phyloP scores from a whole-genome alignment of 305 asterid genomes.

The Salvia sclarea region DNA sequence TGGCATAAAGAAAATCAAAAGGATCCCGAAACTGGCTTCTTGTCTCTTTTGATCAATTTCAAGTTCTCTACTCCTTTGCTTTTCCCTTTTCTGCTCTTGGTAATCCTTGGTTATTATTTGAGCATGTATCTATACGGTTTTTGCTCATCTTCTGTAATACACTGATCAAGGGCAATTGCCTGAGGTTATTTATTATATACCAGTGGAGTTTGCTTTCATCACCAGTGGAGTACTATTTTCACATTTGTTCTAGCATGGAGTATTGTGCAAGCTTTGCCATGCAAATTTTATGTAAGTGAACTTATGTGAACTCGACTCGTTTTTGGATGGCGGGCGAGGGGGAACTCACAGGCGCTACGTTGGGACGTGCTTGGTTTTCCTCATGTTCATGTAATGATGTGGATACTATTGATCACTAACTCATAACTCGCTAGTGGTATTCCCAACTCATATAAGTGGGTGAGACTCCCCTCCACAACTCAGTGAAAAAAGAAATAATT shows the following conservation, averaged over 20 bases:
- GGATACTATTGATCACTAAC: too few species aligned
- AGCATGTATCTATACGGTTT: conserved; percentile 30
- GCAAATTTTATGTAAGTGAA: too few species aligned
- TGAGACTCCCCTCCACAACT: too few species aligned
- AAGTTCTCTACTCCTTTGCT: neutral
- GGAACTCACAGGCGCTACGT: too few species aligned
- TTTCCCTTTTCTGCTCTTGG: conserved; percentile 6
- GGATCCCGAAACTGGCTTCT: neutral
- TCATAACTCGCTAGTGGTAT: too few species aligned
- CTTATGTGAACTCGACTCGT: neutral
- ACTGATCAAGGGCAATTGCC: conserved; percentile 13
- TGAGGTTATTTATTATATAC: conserved; percentile 21
- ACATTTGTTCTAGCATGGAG: neutral
- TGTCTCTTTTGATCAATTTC: conserved; percentile 5
- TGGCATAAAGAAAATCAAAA: neutral
- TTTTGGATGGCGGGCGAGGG: neutral
- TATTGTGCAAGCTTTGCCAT: neutral
- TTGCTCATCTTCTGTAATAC: conserved; percentile 24
- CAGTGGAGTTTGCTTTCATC: conserved; percentile 19
- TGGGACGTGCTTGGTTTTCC: too few species aligned
- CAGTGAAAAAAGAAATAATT: too few species aligned
- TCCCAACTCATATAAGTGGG: too few species aligned
- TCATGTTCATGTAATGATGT: too few species aligned
- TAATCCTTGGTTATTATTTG: conserved; percentile 20
- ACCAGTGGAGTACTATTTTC: neutral